A percentile compares a stretch with the other conserved stretches of the same genome.
These are phyloP conservation scores for Epicoccum nigrum DNA, from an alignment of 2,329 filamentous ascomycete species.

Conservation along the genomic window DNA sequence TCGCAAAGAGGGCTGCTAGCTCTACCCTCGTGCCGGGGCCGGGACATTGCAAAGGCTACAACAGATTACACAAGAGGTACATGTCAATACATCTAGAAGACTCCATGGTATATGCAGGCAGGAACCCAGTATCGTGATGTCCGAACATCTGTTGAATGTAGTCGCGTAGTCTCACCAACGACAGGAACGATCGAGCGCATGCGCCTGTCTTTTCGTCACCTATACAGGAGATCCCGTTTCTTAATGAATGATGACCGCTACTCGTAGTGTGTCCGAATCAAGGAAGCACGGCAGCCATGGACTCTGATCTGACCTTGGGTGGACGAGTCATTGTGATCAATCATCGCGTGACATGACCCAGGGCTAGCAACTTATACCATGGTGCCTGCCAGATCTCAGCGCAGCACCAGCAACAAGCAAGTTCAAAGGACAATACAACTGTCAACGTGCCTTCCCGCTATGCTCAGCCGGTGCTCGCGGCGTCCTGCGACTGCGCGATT, in stretches of 20 bases:
- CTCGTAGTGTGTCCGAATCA: background rate
- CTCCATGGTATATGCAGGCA: background rate
- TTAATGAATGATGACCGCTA: too few relatives aligned
- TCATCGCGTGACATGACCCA: too few relatives aligned
- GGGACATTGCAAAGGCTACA: conserved; percentile 1
- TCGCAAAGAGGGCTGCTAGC: conserved; percentile 3
- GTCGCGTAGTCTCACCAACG: too few relatives aligned
- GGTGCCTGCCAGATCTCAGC: too few relatives aligned
- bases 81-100: background rate
- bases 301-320: background rate
- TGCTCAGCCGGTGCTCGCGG: too few relatives aligned
- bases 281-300: background rate
- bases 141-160: too few relatives aligned
- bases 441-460: background rate
- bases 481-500: background rate
- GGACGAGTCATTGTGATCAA: background rate
- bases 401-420: too few relatives aligned
- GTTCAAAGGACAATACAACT: too few relatives aligned
- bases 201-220: too few relatives aligned
- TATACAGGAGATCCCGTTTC: too few relatives aligned
- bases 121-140: background rate
- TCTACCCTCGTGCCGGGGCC: background rate
- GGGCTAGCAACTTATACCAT: too few relatives aligned
- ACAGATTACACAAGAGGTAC: conserved; percentile 4
- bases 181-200: too few relatives aligned